Conservation (phyloP, 2,329 filamentous ascomycete genomes). For the Diplodia scrobiculata region DNA sequence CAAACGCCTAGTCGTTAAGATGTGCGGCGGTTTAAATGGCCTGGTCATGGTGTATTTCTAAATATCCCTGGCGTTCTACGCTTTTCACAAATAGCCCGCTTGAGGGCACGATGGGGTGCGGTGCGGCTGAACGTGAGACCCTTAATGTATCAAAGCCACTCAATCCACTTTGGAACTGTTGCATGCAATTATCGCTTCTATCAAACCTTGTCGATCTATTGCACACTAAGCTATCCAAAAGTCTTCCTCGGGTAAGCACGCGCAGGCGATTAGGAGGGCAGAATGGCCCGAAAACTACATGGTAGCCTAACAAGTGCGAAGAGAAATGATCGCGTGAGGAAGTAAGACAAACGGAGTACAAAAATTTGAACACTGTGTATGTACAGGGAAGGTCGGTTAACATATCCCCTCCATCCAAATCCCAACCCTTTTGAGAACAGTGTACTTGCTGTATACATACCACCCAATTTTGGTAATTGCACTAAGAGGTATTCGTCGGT, state of each 20-base stretch:
- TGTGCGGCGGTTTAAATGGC: neutral
- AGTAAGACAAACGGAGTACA: constrained; percentile 2
- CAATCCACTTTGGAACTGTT: neutral
- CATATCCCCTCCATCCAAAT: constrained; percentile 3
- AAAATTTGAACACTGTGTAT: constrained; percentile 3
- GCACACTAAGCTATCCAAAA: neutral
- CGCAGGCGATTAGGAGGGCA: neutral
- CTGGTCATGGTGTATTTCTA: neutral
- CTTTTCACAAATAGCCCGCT: neutral
- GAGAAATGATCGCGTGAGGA: neutral
- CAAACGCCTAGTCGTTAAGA: neutral
- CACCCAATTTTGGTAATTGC: constrained; percentile 16
- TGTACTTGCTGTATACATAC: constrained; percentile 15
- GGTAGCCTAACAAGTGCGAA: neutral
- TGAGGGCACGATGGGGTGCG: neutral
- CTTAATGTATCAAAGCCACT: neutral
- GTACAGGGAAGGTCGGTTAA: constrained; percentile 20
- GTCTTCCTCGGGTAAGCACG: neutral
- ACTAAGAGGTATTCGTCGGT: constrained; percentile 1
- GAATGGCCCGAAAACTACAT: neutral
- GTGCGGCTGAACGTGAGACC: neutral
- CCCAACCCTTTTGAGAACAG: constrained; percentile 1
- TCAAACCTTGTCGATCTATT: neutral
- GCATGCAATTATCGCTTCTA: neutral
- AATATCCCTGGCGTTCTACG: neutral